Evolutionary conservation across 306 rosid genomes (phyloP).

Genomic region (Urtica urens): DNA sequence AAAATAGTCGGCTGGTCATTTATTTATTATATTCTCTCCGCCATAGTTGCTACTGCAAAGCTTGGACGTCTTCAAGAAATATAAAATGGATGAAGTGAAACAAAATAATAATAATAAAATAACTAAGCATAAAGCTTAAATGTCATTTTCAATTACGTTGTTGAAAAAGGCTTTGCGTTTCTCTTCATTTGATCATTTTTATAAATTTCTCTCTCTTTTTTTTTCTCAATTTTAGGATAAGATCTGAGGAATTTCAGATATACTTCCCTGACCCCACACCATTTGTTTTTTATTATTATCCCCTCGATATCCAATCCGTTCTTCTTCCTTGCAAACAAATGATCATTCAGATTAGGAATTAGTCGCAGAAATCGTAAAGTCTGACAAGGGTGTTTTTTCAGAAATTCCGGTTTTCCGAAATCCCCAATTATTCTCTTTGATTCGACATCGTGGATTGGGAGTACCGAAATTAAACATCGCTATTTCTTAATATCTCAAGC

Average conservation of each 20-base stretch:
- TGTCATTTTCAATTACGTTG: background rate
- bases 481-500: background rate
- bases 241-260: slow-evolving; percentile 28
- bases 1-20: no score
- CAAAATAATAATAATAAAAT: background rate
- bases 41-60: background rate
- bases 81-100: background rate
- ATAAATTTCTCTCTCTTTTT: background rate
- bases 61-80: background rate
- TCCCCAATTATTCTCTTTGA: background rate
- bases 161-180: slow-evolving; percentile 3
- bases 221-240: slow-evolving; percentile 26
- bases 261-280: slow-evolving; percentile 27
- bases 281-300: background rate
- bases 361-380: background rate
- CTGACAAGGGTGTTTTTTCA: no score
- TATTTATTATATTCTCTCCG: background rate
- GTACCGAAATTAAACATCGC: no score
- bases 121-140: background rate
- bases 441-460: no score
- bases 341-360: no score
- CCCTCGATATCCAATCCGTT: background rate
- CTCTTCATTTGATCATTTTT: slow-evolving; percentile 10
- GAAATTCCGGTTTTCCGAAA: background rate
- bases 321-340: background rate